Evolutionary conservation across 2,329 filamentous ascomycete genomes (phyloP), one percentile per base, ranked within the genome.

Genomic region (Epichloe glyceriae): DNA sequence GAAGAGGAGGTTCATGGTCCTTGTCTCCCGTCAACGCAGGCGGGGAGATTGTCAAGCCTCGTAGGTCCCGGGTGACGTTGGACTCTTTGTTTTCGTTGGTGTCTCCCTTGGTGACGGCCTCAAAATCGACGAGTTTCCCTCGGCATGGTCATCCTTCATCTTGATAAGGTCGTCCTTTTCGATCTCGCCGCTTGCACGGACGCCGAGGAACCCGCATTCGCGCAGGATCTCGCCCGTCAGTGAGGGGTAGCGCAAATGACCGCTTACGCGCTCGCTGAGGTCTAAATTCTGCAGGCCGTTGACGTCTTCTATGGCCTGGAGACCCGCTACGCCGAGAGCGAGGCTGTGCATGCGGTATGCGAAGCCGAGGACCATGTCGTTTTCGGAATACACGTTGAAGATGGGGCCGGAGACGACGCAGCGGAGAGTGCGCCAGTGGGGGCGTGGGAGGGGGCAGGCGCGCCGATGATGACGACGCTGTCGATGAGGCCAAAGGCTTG

Each of bases 321-420:
- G 70, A 0, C 90, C 91, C 0, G 89, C 89, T 41, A 95, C 80
- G 3, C 90, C 90, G 40, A 86, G 76, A 56, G 93, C 85, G 30
- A 95, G 78, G 52, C 83, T 89, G 40, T 86, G 88, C 2, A 88
- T 84, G 43, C 90, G 82, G 64, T 96, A 95, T 17, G 95, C 72
- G 62, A 95, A 91, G 1, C 82, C 89, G 1, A 96, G 79, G 34
- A 96, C 82, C 60, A 88, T 86, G 66, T 96, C 90, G 53, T 93
- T 90, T 49, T 84, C 81, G 2, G 87, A 91, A 67, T 85, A 95
- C 8, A 91, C 88, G 58, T 96, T 96, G 58, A 95, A 85, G 7
- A 95, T 75, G 52, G 85, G 79, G 2, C 90, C 89, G 2, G 83
- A 80, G 0, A 95, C 88, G 0, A 91, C 87, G 43, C 79, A 80